A percentile compares a stretch with the other conserved stretches of the same genome.
Conservation (phyloP, 177 flowering plant species). For the Telopea speciosissima region DNA sequence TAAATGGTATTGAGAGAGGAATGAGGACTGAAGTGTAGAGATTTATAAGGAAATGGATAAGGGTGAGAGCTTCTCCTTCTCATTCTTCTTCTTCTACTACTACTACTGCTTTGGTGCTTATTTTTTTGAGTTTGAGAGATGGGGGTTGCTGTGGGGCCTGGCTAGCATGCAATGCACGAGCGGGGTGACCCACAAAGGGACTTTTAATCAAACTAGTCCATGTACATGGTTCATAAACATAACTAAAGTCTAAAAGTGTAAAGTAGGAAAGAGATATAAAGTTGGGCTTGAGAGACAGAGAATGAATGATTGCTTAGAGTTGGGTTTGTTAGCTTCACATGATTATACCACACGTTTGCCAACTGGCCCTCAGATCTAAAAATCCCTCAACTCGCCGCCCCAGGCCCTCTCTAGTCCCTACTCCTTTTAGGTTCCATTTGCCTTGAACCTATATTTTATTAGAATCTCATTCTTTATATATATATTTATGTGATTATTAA, state of each 20-base stretch:
- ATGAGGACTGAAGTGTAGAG: background rate
- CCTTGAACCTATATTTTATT: no score
- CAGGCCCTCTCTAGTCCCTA: no score
- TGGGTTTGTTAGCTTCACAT: constrained; percentile 49
- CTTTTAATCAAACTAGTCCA: constrained; percentile 8
- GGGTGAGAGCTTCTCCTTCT: constrained; percentile 5
- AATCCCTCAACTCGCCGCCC: no score
- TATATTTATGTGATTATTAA: no score
- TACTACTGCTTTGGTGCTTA: no score
- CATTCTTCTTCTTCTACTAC: background rate
- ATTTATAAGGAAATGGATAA: constrained; percentile 15
- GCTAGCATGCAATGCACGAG: constrained; percentile 62
- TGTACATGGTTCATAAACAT: constrained; percentile 1
- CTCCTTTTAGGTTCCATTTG: no score
- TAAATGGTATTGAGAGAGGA: constrained; percentile 4
- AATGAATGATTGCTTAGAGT: constrained; percentile 44
- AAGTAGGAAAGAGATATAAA: background rate
- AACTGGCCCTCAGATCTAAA: constrained; percentile 28
- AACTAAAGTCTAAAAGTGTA: background rate
- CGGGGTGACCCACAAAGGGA: constrained; percentile 51
- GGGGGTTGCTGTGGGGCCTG: constrained; percentile 27
- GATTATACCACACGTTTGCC: constrained; percentile 70
- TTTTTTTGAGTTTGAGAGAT: background rate
- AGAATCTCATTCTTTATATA: no score
- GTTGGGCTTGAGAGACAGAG: constrained; percentile 23